Evolutionary conservation across 1,284 basidiomycete genomes (phyloP).

Genomic region (Coniferiporia sulphurascens): DNA sequence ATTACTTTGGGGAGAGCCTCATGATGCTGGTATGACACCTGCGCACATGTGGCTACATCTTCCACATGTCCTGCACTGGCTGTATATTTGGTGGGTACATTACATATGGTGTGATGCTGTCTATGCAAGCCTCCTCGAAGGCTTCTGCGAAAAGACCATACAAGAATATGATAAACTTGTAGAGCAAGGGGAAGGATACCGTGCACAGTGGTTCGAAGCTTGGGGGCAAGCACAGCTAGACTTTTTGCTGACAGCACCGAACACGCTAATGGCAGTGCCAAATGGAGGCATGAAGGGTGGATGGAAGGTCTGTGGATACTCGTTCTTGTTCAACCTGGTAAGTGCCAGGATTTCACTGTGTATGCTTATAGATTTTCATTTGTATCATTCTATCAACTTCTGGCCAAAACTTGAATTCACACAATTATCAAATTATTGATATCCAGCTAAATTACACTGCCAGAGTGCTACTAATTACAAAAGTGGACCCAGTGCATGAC

Average conservation of each 20-base stretch:
- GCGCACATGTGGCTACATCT: slow-evolving; percentile 21
- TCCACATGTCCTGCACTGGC: slow-evolving; percentile 32
- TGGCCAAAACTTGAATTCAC: background rate
- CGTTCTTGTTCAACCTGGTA: too few relatives aligned
- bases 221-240: slow-evolving; percentile 54
- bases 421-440: too few relatives aligned
- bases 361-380: too few relatives aligned
- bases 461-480: too few relatives aligned
- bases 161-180: too few relatives aligned
- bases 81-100: slow-evolving; percentile 35
- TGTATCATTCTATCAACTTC: background rate
- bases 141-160: slow-evolving; percentile 37
- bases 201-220: slow-evolving; percentile 39
- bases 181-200: slow-evolving; percentile 38
- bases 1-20: slow-evolving; percentile 35
- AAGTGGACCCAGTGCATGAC: too few relatives aligned
- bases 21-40: slow-evolving; percentile 37
- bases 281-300: too few relatives aligned
- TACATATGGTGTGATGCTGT: slow-evolving; percentile 35
- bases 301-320: too few relatives aligned
- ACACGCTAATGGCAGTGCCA: too few relatives aligned
- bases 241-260: too few relatives aligned
- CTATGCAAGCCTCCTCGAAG: slow-evolving; percentile 37
- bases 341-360: too few relatives aligned
- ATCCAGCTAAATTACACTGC: slow-evolving; percentile 51